Evolutionary conservation across 257 asterid species (phyloP).

Genomic region (Echium plantagineum): DNA sequence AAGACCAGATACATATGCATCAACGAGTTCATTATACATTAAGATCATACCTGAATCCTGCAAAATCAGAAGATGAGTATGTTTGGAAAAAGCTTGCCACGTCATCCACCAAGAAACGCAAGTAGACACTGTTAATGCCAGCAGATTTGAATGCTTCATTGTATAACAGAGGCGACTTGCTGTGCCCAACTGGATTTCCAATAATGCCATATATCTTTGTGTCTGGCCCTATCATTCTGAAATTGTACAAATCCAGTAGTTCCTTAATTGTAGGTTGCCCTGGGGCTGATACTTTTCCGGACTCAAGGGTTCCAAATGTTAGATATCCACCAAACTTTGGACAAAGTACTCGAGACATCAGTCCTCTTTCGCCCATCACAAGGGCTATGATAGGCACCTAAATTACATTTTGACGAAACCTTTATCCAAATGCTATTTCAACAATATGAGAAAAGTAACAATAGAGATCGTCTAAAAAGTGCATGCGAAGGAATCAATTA

Average conservation of each 20-base stretch:
- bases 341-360: constrained; percentile 78
- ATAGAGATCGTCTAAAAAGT: no score
- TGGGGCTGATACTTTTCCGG: constrained; percentile 89
- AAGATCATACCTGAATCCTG: constrained; percentile 77
- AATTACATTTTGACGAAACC: not conserved
- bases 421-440: not conserved
- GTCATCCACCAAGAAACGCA: constrained; percentile 83
- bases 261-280: constrained; percentile 93
- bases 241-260: constrained; percentile 63
- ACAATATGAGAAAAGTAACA: no score
- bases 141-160: constrained; percentile 66
- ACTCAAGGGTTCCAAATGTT: constrained; percentile 79
- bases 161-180: constrained; percentile 85
- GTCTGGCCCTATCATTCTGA: constrained; percentile 69
- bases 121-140: constrained; percentile 63
- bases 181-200: constrained; percentile 93
- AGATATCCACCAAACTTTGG: constrained; percentile 96
- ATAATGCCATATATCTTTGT: constrained; percentile 79
- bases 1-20: not conserved
- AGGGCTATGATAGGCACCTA: constrained; percentile 90
- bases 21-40: constrained; percentile 7
- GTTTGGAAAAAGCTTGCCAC: constrained; percentile 50
- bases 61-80: constrained; percentile 67
- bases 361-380: constrained; percentile 99
- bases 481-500: no score